Evolutionary conservation across 2,329 filamentous ascomycete species (phyloP).

Genomic region (Erysiphe neolycopersici): DNA sequence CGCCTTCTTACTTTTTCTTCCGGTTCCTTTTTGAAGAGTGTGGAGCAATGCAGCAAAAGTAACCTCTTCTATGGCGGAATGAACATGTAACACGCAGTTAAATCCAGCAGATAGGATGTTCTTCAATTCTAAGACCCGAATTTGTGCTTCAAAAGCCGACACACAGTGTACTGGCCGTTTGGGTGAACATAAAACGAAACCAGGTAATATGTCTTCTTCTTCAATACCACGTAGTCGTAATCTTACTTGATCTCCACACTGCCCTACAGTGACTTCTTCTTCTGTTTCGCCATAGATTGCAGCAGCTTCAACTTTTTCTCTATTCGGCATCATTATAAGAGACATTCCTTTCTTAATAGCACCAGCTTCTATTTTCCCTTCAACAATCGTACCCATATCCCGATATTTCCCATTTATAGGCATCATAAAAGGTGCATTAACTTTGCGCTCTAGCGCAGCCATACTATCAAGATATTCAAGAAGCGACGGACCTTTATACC

Average conservation of each 20-base stretch:
- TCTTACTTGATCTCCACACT: constrained; percentile 86
- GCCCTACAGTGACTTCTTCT: constrained; percentile 58
- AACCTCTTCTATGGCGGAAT: constrained; percentile 92
- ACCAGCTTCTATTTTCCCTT: constrained; percentile 90
- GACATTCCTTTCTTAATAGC: constrained; percentile 73
- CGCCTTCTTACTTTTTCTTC: constrained; percentile 73
- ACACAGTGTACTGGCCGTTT: constrained; percentile 88
- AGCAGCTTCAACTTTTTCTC: constrained; percentile 50
- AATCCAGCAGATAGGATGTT: constrained; percentile 82
- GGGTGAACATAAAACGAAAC: constrained; percentile 86
- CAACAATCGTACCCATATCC: constrained; percentile 91
- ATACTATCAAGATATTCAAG: constrained; percentile 91
- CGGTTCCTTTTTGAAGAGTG: constrained; percentile 85
- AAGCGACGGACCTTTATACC: constrained; percentile 73
- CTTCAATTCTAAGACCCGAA: constrained; percentile 83
- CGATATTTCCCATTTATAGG: constrained; percentile 86
- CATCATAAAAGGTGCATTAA: constrained; percentile 99
- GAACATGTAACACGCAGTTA: constrained; percentile 93
- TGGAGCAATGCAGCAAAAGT: constrained; percentile 73
- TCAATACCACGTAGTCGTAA: constrained; percentile 81
- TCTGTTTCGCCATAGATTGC: constrained; percentile 89
- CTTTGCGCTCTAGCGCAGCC: constrained; percentile 76
- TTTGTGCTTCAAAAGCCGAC: constrained; percentile 76
- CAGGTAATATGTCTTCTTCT: constrained; percentile 87
- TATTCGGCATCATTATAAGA: constrained; percentile 90